Conservation (phyloP, 805 yeast species). For the Ogataea angusta region DNA sequence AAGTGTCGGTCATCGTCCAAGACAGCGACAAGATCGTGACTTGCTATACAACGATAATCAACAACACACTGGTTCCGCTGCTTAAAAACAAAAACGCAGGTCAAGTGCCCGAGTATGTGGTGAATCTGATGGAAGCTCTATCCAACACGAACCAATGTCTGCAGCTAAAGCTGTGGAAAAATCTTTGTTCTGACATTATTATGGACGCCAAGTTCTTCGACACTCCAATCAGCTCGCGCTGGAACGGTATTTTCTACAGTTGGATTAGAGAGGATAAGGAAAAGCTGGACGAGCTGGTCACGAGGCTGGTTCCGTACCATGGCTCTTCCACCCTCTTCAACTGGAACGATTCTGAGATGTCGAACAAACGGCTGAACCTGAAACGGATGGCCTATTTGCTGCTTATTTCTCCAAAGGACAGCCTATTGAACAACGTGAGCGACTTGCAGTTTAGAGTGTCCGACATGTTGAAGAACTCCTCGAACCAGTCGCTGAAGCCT, state of each 20-base stretch:
- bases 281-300: slow-evolving; percentile 49
- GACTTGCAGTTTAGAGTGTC: slow-evolving; percentile 37
- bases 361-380: slow-evolving; percentile 38
- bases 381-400: slow-evolving; percentile 63
- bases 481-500: slow-evolving; percentile 32
- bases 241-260: slow-evolving; percentile 53
- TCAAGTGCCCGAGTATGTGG: slow-evolving; percentile 38
- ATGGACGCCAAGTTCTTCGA: slow-evolving; percentile 58
- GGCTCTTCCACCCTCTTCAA: slow-evolving; percentile 48
- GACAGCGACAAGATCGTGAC: slow-evolving; percentile 62
- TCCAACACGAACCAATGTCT: slow-evolving; percentile 33
- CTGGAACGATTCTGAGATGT: slow-evolving; percentile 35
- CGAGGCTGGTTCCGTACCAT: slow-evolving; percentile 47
- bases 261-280: slow-evolving; percentile 71
- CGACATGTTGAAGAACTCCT: slow-evolving; percentile 29
- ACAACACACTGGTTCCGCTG: slow-evolving; percentile 51
- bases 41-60: slow-evolving; percentile 49
- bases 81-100: slow-evolving; percentile 42
- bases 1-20: slow-evolving; percentile 40
- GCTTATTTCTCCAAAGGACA: slow-evolving; percentile 59
- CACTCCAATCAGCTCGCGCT: slow-evolving; percentile 34
- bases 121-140: slow-evolving; percentile 42
- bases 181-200: slow-evolving; percentile 58
- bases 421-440: slow-evolving; percentile 48
- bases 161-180: slow-evolving; percentile 59